Percentiles rank a stretch among this genome's conserved stretches.
Conservation (phyloP, 805 yeast genomes). For the Komagataella pseudopastoris region DNA sequence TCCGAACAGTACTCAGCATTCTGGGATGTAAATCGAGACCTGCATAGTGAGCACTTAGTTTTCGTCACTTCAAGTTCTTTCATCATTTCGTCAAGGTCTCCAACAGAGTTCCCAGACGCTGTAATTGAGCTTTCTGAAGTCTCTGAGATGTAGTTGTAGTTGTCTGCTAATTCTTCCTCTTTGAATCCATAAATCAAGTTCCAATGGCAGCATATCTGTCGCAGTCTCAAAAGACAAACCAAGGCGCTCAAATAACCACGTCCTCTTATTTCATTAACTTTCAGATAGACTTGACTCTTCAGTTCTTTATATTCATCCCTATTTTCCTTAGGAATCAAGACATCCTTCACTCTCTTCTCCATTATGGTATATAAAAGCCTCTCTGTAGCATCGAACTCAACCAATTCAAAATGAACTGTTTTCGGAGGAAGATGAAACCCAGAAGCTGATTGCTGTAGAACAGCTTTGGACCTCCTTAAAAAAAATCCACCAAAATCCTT, state of each 20-base stretch:
- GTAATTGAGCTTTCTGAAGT: neutral
- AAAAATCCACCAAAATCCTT: constrained; percentile 19
- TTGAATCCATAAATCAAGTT: constrained; percentile 5
- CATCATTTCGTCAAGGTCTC: constrained; percentile 10
- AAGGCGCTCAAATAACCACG: constrained; percentile 13
- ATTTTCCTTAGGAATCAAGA: constrained; percentile 2
- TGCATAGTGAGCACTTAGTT: constrained; percentile 12
- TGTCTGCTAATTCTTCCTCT: constrained; percentile 5
- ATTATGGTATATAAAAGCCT: constrained; percentile 12
- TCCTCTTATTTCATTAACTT: neutral
- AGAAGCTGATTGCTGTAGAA: constrained; percentile 11
- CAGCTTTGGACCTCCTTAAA: constrained; percentile 31
- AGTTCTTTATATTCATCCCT: neutral
- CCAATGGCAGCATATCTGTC: constrained; percentile 24
- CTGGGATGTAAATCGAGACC: constrained; percentile 4
- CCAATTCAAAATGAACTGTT: constrained; percentile 5
- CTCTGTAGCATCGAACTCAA: constrained; percentile 15
- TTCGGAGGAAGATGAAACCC: constrained; percentile 12
- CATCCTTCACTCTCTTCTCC: constrained; percentile 5
- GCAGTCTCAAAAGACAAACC: constrained; percentile 18
- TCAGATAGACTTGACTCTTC: neutral
- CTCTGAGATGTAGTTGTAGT: constrained; percentile 2
- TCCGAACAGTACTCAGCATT: constrained; percentile 5
- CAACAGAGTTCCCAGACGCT: constrained; percentile 5
- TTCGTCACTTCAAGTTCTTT: constrained; percentile 10